These are phyloP conservation scores for Thermomucor indicae-seudaticae DNA, from an alignment of 371 early-diverging fungal species.

Conservation along the genomic window DNA sequence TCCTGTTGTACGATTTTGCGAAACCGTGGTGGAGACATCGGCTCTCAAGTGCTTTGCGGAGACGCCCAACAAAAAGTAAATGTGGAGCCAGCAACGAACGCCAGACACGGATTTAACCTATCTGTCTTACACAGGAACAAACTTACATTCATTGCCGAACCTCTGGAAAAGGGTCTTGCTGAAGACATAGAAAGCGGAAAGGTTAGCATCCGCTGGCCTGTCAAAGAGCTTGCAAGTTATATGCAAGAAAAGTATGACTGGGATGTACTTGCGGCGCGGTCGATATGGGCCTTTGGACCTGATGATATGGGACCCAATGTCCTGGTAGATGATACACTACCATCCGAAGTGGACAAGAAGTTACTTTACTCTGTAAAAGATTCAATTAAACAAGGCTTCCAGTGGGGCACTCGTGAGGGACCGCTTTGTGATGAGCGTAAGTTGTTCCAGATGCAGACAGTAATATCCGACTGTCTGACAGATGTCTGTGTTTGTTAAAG, in stretches of 20 bases:
- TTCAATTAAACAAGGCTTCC: conserved; percentile 92
- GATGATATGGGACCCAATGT: conserved; percentile 90
- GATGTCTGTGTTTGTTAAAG: neutral
- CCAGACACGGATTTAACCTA: neutral
- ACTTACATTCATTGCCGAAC: conserved; percentile 93
- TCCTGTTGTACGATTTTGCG: conserved; percentile 94
- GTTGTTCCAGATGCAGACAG: conserved; percentile 6
- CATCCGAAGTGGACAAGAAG: conserved; percentile 83
- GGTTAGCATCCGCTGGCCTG: conserved; percentile 72
- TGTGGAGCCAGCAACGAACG: neutral
- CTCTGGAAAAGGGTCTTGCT: conserved; percentile 86
- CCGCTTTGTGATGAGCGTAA: conserved; percentile 95
- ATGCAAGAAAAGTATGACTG: conserved; percentile 86
- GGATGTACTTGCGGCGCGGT: conserved; percentile 91
- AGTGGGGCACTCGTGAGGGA: conserved; percentile 96
- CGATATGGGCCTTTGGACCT: conserved; percentile 98
- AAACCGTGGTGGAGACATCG: conserved; percentile 94
- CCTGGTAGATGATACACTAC: conserved; percentile 92
- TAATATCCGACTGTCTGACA: neutral
- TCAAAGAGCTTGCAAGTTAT: conserved; percentile 69
- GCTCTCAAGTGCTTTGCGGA: conserved; percentile 94
- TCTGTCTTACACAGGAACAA: conserved; percentile 67
- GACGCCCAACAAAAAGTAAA: conserved; percentile 94
- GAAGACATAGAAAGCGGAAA: conserved; percentile 84
- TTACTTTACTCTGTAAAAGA: conserved; percentile 77